Evolutionary conservation across 2,329 filamentous ascomycete species (phyloP).

Genomic region (Scedosporium minutisporum): DNA sequence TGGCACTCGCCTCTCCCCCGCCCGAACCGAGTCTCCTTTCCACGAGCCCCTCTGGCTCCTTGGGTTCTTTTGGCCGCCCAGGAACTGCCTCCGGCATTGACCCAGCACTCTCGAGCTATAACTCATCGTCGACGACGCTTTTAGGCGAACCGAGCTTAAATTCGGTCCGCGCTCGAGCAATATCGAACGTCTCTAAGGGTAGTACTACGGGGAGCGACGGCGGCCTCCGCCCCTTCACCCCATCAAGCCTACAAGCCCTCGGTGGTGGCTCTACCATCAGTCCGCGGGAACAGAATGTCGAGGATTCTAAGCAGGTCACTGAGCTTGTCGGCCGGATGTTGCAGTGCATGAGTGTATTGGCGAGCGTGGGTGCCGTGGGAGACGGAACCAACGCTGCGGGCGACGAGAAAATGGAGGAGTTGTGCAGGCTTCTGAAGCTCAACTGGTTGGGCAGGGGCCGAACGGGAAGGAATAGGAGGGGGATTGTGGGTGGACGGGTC

Average conservation of each 20-base stretch:
- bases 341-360: constrained; percentile 88
- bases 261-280: constrained; percentile 20
- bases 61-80: constrained; percentile 42
- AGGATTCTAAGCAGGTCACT: constrained; percentile 71
- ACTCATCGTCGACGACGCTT: constrained; percentile 68
- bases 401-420: constrained; percentile 69
- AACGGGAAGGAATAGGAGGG: constrained; percentile 79
- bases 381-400: constrained; percentile 54
- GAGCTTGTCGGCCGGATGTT: constrained; percentile 93
- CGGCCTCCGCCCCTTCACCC: constrained; percentile 40
- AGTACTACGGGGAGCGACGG: constrained; percentile 35
- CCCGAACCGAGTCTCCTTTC: constrained; percentile 37
- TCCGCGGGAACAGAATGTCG: constrained; percentile 48
- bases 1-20: constrained; percentile 43
- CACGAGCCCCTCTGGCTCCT: constrained; percentile 40
- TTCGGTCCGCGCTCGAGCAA: constrained; percentile 63
- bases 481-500: constrained; percentile 67
- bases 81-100: constrained; percentile 69
- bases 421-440: constrained; percentile 82
- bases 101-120: constrained; percentile 62
- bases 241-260: constrained; percentile 27
- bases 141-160: constrained; percentile 53
- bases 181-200: constrained; percentile 70
- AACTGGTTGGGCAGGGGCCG: constrained; percentile 92
- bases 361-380: constrained; percentile 47